Evolutionary conservation across 164 flowering plant species (phyloP).

Genomic region (Nymphaea thermarum): DNA sequence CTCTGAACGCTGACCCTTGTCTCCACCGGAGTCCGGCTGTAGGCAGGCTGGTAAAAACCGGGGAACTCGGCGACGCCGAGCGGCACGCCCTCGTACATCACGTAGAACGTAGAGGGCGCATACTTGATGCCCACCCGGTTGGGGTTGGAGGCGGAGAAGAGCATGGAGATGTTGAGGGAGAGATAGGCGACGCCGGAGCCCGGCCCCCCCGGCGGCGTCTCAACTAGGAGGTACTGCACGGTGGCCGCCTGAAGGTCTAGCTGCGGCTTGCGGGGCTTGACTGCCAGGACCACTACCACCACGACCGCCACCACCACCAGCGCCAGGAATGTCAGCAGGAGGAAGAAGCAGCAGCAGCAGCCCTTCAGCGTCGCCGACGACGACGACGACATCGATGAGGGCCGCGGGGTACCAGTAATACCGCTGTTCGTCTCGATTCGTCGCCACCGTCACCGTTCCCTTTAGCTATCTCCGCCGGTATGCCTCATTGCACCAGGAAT

Average conservation of each 20-base stretch:
- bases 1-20: slow-evolving; percentile 61
- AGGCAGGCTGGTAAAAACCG: slow-evolving; percentile 79
- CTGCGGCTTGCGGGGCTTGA: slow-evolving; percentile 87
- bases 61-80: slow-evolving; percentile 67
- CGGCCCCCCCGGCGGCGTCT: slow-evolving; percentile 17
- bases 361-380: slow-evolving; percentile 70
- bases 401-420: background rate
- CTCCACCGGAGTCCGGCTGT: slow-evolving; percentile 48
- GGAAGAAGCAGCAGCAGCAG: slow-evolving; percentile 95
- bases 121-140: slow-evolving; percentile 96
- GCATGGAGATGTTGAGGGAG: slow-evolving; percentile 53
- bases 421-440: background rate
- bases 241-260: slow-evolving; percentile 86
- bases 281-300: slow-evolving; percentile 67
- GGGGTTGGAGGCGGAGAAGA: slow-evolving; percentile 80
- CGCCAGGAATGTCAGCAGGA: slow-evolving; percentile 66
- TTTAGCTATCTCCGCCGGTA: background rate
- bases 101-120: slow-evolving; percentile 61
- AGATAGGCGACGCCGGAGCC: slow-evolving; percentile 34
- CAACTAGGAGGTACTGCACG: slow-evolving; percentile 75
- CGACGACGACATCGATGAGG: slow-evolving; percentile 5
- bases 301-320: slow-evolving; percentile 60
- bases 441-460: background rate
- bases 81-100: slow-evolving; percentile 90
- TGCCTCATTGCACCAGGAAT: too few relatives aligned